Base-by-base conservation (phyloP, 2,329 filamentous ascomycete genomes). In the Pseudogymnoascus sp. region DNA sequence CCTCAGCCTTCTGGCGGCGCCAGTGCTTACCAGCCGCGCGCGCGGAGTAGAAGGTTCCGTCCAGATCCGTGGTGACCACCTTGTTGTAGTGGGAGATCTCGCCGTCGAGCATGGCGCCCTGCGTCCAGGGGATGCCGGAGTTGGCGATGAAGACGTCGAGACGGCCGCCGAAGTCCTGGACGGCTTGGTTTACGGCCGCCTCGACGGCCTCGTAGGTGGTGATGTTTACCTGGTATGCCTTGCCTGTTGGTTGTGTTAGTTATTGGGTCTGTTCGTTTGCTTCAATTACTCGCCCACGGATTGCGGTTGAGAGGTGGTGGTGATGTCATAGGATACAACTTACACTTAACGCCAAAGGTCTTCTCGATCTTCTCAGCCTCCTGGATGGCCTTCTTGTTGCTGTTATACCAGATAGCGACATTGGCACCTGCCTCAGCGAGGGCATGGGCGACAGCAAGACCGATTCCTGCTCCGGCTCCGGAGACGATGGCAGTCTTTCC, bases 121-220 rank as follows among this genome's bases (percentile, higher is more conserved):
- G 80, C 1, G 82, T 86, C 89, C 89, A 93, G 0, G 86, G 82
- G 62, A 92, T 86, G 61, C 89, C 89, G 12, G 87, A 87, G 72
- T 95, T 93, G 69, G 90, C 89, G 50, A 93, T 84, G 70, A 93
- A 91, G 68, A 91, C 80, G 70, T 93, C 90, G 7, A 93, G 82
- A 4, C 89, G 84, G 64, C 87, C 87, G 71, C 89, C 86, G 76
- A 93, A 89, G 14, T 93, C 89, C 64, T 78, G 73, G 46, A 87
- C 77, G 66, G 84, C 81, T 6, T 77, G 74, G 65, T 81, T 75
- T 42, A 88, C 78, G 8, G 81, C 78, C 14, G 75, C 71, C 37
- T 81, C 75, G 10, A 86, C 81, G 4, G 78, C 76, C 18, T 82
- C 79, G 67, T 78, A 80, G 2, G 79, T 78, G 31, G 79, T 81